phyloP scores from a whole-genome alignment of 305 asterid genomes.

The Fraxinus dipetala region DNA sequence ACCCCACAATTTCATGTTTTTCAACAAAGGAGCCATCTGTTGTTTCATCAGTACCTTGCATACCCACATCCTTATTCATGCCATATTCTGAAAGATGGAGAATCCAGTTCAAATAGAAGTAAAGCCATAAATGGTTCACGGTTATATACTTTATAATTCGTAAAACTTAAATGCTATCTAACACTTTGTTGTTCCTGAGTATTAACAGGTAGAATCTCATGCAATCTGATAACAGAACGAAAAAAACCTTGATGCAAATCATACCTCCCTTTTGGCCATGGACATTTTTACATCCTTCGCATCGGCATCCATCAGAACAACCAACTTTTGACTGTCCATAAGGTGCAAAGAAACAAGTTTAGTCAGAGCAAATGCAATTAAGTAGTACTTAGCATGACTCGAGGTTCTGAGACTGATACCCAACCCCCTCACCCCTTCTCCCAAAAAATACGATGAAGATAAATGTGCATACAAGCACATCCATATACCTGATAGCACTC shows the following conservation, averaged over 20 bases:
- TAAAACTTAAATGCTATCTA: not conserved
- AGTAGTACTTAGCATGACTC: not conserved
- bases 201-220: not conserved
- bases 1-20: conserved; percentile 24
- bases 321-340: conserved; percentile 65
- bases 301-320: conserved; percentile 80
- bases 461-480: not conserved
- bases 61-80: conserved; percentile 30
- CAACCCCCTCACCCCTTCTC: not conserved
- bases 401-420: not conserved
- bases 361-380: conserved; percentile 4
- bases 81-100: conserved; percentile 39
- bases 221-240: not conserved
- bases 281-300: conserved; percentile 75
- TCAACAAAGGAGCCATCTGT: conserved; percentile 32
- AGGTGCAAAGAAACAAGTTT: conserved; percentile 20
- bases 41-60: conserved; percentile 33
- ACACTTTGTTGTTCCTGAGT: not conserved
- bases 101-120: conserved; percentile 25
- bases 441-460: not conserved
- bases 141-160: not conserved
- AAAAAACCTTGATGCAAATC: not conserved
- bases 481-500: conserved; percentile 79
- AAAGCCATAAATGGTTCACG: not conserved
- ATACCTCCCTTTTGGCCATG: conserved; percentile 68